Conservation (phyloP, 176 grass and related monocot species). For the Metroxylon sagu region DNA sequence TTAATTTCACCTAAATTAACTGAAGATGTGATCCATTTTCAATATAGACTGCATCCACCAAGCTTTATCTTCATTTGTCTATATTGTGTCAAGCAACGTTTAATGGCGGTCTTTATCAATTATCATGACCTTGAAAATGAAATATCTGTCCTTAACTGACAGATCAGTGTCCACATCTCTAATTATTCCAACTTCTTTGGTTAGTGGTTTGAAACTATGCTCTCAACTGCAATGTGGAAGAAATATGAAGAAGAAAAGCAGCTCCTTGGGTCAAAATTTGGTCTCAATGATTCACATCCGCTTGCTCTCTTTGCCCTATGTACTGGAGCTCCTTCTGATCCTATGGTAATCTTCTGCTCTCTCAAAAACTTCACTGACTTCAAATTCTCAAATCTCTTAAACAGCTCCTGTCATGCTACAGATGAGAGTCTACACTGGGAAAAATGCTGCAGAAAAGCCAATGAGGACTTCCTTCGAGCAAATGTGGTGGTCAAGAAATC, state of each 20-base stretch:
- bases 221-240: slow-evolving; percentile 62
- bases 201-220: slow-evolving; percentile 87
- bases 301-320: slow-evolving; percentile 74
- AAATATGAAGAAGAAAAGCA: slow-evolving; percentile 75
- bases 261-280: slow-evolving; percentile 49
- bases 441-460: slow-evolving; percentile 66
- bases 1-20: neutral
- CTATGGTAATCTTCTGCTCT: slow-evolving; percentile 38
- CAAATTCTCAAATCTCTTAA: neutral
- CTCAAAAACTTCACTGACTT: neutral
- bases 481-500: slow-evolving; percentile 55
- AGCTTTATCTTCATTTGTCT: no score
- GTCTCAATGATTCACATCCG: slow-evolving; percentile 45
- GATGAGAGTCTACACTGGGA: slow-evolving; percentile 74
- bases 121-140: no score
- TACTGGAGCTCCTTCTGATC: slow-evolving; percentile 79
- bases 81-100: no score
- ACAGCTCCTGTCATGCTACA: slow-evolving; percentile 20
- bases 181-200: neutral
- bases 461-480: slow-evolving; percentile 68
- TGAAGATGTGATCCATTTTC: no score
- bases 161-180: no score
- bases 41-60: no score
- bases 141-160: no score
- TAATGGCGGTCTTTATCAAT: no score